Evolutionary conservation across 495 filamentous ascomycete genomes (phyloP), one percentile per base, ranked within the genome.

Genomic region (Aspergillus bertholletiae): DNA sequence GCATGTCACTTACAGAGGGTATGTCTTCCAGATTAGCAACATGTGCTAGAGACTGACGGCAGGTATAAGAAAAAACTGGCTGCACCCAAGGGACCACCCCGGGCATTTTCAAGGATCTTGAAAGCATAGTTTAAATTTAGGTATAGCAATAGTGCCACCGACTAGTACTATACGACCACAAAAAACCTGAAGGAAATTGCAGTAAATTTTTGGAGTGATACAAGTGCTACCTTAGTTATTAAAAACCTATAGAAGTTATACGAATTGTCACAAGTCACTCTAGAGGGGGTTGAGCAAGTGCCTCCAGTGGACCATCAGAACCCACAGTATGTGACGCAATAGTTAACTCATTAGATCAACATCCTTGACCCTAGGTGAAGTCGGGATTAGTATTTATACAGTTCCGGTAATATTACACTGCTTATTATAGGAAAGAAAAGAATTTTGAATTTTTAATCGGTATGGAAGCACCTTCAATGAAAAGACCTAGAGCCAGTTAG

Each of bases 31-130:
- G 1, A 35, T 54, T 49, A 13, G 46, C 20, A 9, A 49, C 46
- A 20, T 49, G 35, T 24, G 53, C 53, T 13, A 56, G 24, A 26
- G 20, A 56, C 35, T 46, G 53, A 22, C 53, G 46, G 13, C 35
- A 37, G n/a, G 44, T 24, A 24, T 43, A 48, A 6, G 49, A 40
- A 15, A 51, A 11, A n/a, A 12, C 48, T 46, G 27, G 39, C 13
- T 46, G 56, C 35, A 24, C 26, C 50, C 50, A 50, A 26, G 56
- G 34, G 7, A 51, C 22, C 5, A 37, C 15, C 11, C 45, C 30
- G 12, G 34, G 32, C 8, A 32, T 5, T 45, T 51, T 53, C 37
- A 58, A 46, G 18, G 56, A 49, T 30, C 39, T 21, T 28, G 46
- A 39, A 15, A 58, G 45, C 50, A 53, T 58, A 2, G 7, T 40